phyloP scores from a whole-genome alignment of 208 protist genomes.

The Acanthamoeba royreba region DNA sequence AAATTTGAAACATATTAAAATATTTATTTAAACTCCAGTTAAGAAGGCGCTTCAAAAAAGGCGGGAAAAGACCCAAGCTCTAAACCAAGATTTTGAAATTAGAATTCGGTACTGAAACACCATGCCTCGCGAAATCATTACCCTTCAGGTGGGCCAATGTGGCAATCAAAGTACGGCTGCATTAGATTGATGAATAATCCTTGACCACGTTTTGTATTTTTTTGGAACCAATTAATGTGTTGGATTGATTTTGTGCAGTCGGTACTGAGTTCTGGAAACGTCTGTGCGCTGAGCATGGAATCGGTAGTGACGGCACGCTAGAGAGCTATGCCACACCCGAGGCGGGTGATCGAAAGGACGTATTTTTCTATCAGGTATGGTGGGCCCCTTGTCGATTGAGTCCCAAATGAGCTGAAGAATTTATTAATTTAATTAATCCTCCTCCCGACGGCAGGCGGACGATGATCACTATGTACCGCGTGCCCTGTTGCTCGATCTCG shows the following conservation, averaged over 20 bases:
- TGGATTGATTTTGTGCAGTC: conserved; percentile 92
- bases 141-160: conserved; percentile 98
- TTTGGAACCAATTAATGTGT: too few species aligned
- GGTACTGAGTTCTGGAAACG: conserved; percentile 99
- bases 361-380: conserved; percentile 99
- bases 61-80: background rate
- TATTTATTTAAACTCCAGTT: too few species aligned
- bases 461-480: conserved; percentile 99
- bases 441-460: too few species aligned
- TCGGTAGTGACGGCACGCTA: conserved; percentile 91
- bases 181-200: too few species aligned
- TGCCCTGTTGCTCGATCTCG: conserved; percentile 98
- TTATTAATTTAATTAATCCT: too few species aligned
- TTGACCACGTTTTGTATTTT: too few species aligned
- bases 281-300: conserved; percentile 98
- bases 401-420: background rate
- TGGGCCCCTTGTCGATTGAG: background rate
- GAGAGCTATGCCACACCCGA: conserved; percentile 91
- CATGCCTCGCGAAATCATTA: conserved; percentile 99
- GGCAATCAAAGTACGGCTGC: conserved; percentile 90
- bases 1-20: too few species aligned
- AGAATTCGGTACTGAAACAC: background rate
- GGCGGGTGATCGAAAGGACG: conserved; percentile 97
- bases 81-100: background rate
- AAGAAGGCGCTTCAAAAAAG: too few species aligned